Base-by-base conservation (phyloP, 2,329 filamentous ascomycete species). In the Trichoderma cornu-damae region DNA sequence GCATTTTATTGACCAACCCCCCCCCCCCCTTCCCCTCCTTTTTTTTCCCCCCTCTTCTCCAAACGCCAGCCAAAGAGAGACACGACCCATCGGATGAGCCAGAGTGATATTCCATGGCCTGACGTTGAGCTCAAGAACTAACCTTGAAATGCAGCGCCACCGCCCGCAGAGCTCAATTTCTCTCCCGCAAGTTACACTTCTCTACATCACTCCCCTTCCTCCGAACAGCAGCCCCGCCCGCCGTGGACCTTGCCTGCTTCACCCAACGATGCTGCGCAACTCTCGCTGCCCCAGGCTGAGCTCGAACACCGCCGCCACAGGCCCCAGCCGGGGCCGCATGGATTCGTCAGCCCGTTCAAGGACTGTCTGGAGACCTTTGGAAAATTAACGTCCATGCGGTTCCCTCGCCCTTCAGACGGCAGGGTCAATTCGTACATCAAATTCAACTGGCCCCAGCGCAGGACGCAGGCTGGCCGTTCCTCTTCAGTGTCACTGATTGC, bases 401-500 rank as follows among this genome's bases (percentile, higher is more conserved):
- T 68, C 53, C 9, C 42, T 38, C 67, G 70, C 5, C 72, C 72
- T 1, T 34, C 61, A 2, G 67, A 70, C 38, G 72, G 72, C 14
- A 65, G 65, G 42, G 69, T 73, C 30, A 73, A 73, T 48, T 70
- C 71, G 2, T 73, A 73, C 59, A 66, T 73, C 57, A 73, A 73
- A 53, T 71, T 73, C 46, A 65, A 69, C 48, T 73, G 71, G 71
- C 67, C 67, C 2, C n/a, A 50, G 16, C 34, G 37, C 8, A 32
- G n/a, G n/a, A n/a, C 40, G 28, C 38, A 22, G 37, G 18, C 6
- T 4, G 26, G 47, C 5, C 37, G 44, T 4, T 28, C 42, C 5
- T 59, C 37, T 20, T 59, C 57, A 3, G 20, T 44, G n/a, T 56
- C 57, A 4, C 35, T 30, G 8, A 22, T n/a, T 2, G 18, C 34